Percentiles rank a stretch among this genome's conserved stretches.
These are phyloP conservation scores for Hippophae gyantsensis DNA, from an alignment of 306 rosid species.

Conservation along the genomic window DNA sequence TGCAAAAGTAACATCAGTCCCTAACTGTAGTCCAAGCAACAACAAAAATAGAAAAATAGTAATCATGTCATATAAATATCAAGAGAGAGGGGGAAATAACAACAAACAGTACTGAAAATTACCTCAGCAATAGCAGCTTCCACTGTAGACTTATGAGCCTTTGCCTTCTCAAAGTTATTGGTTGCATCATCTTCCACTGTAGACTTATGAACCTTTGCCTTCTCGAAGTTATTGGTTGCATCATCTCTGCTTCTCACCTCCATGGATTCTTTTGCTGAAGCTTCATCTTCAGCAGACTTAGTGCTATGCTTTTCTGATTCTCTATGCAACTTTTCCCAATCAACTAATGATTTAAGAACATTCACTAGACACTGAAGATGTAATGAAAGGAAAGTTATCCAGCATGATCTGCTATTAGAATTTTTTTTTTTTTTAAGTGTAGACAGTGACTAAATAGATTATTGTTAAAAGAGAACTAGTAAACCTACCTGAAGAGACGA, in stretches of 20 bases:
- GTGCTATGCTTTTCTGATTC: slow-evolving; percentile 41
- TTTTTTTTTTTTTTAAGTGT: background rate
- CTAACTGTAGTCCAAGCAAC: slow-evolving; percentile 15
- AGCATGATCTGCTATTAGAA: slow-evolving; percentile 12
- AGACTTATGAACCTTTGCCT: slow-evolving; percentile 93
- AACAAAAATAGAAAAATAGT: slow-evolving; percentile 9
- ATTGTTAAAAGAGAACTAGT: slow-evolving; percentile 12
- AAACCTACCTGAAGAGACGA: slow-evolving; percentile 92
- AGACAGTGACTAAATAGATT: slow-evolving; percentile 13
- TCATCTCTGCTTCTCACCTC: slow-evolving; percentile 67
- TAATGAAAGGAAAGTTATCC: slow-evolving; percentile 24
- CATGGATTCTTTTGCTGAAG: slow-evolving; percentile 49
- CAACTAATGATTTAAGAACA: slow-evolving; percentile 92
- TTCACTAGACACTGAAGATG: slow-evolving; percentile 79
- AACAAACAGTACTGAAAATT: slow-evolving; percentile 4
- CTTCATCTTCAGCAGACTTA: slow-evolving; percentile 41
- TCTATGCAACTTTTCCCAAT: slow-evolving; percentile 77
- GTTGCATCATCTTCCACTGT: slow-evolving; percentile 77
- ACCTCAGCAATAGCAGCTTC: slow-evolving; percentile 94
- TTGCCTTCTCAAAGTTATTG: slow-evolving; percentile 84
- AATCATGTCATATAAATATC: background rate
- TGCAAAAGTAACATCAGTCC: slow-evolving; percentile 40
- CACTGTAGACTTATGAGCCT: slow-evolving; percentile 91
- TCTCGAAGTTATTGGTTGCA: slow-evolving; percentile 67
- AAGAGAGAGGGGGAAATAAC: slow-evolving; percentile 16